These are phyloP conservation scores for Globisporangium radiosum DNA, from an alignment of 352 stramenopile genomes.

Conservation along the genomic window DNA sequence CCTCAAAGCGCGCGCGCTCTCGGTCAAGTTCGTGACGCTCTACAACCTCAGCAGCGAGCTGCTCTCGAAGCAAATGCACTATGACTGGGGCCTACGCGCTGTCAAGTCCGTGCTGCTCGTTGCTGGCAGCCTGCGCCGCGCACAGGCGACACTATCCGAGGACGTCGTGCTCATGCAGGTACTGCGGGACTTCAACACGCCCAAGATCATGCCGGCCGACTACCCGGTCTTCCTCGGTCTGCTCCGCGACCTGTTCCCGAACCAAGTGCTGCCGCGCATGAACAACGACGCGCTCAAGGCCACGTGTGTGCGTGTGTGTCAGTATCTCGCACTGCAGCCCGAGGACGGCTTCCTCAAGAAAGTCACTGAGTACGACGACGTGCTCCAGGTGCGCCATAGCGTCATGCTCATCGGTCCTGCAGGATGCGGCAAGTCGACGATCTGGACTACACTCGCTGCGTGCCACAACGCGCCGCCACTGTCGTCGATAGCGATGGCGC, in stretches of 20 bases:
- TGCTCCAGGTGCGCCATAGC: slow-evolving; percentile 92
- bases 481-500: not conserved
- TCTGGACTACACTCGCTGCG: slow-evolving; percentile 92
- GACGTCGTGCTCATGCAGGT: slow-evolving; percentile 93
- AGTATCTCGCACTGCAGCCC: slow-evolving; percentile 76
- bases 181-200: slow-evolving; percentile 95
- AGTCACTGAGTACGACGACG: slow-evolving; percentile 92
- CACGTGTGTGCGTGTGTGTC: slow-evolving; percentile 43
- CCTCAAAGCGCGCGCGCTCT: slow-evolving; percentile 69
- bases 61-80: slow-evolving; percentile 86
- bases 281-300: slow-evolving; percentile 41
- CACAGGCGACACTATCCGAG: slow-evolving; percentile 76
- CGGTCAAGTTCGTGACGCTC: slow-evolving; percentile 88
- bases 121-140: slow-evolving; percentile 89
- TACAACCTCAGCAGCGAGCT: slow-evolving; percentile 86
- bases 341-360: slow-evolving; percentile 96
- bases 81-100: slow-evolving; percentile 93
- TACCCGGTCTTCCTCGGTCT: slow-evolving; percentile 93
- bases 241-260: slow-evolving; percentile 91
- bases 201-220: slow-evolving; percentile 89
- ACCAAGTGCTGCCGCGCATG: slow-evolving; percentile 24
- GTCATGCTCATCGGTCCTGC: slow-evolving; percentile 95
- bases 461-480: slow-evolving; percentile 38
- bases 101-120: slow-evolving; percentile 96
- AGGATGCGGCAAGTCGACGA: slow-evolving; percentile 93